Conservation (phyloP, 306 rosid genomes). For the Malus sylvestris region DNA sequence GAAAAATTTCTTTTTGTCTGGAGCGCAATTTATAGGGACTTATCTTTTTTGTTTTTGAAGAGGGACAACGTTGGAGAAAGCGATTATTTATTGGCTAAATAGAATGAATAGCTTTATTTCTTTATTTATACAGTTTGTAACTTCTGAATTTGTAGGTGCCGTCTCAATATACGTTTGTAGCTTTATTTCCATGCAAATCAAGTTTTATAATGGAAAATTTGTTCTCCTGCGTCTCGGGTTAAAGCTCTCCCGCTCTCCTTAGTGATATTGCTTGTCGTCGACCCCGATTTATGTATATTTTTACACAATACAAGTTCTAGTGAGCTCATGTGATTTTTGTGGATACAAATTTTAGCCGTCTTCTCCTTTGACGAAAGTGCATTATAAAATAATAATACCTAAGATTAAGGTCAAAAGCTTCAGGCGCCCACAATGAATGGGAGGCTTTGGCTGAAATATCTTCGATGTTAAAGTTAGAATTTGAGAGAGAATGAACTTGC, state of each 20-base stretch:
- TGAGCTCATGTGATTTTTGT: not conserved
- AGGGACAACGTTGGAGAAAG: constrained; percentile 32
- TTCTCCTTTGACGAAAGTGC: too few relatives aligned
- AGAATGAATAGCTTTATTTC: constrained; percentile 53
- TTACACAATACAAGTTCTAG: not conserved
- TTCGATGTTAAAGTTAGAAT: too few relatives aligned
- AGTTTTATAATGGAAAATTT: not conserved
- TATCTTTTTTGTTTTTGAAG: constrained; percentile 31
- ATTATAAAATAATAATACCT: too few relatives aligned
- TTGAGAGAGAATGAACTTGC: too few relatives aligned
- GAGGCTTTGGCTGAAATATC: too few relatives aligned
- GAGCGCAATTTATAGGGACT: constrained; percentile 31
- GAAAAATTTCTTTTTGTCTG: constrained; percentile 17
- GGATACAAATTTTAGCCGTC: too few relatives aligned
- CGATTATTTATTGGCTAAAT: constrained; percentile 39
- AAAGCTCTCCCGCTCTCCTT: not conserved
- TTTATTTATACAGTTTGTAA: constrained; percentile 36
- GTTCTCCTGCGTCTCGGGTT: not conserved
- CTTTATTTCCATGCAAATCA: constrained; percentile 12
- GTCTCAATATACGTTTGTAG: constrained; percentile 19
- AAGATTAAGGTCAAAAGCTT: too few relatives aligned
- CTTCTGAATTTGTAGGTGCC: constrained; percentile 31
- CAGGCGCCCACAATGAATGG: too few relatives aligned
- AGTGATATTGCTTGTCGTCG: not conserved
- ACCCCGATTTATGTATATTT: not conserved